phyloP scores from a whole-genome alignment of 345 rosid genomes.

The Acer saccharum region DNA sequence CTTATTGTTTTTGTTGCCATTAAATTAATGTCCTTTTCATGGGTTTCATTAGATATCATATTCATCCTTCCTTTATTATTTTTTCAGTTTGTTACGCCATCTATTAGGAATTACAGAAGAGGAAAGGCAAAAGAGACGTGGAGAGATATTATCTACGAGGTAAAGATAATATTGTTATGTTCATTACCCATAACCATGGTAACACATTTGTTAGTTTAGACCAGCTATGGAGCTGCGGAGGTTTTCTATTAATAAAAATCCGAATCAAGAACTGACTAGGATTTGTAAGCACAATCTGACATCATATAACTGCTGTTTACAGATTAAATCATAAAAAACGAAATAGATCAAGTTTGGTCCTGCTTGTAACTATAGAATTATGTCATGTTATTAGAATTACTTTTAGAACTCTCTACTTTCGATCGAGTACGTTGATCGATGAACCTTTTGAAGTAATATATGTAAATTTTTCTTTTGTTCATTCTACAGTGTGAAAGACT shows the following conservation, averaged over 20 bases:
- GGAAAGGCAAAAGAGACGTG: slow-evolving; percentile 82
- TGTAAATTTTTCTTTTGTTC: neutral
- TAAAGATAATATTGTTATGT: slow-evolving; percentile 17
- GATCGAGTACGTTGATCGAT: neutral
- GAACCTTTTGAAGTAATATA: neutral
- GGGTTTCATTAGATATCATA: neutral
- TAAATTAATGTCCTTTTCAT: neutral
- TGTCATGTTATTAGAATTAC: neutral
- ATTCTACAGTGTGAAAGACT: slow-evolving; percentile 71
- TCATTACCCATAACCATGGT: neutral
- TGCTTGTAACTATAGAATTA: neutral
- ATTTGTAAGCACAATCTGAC: neutral
- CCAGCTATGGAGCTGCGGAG: neutral
- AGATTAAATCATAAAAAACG: neutral
- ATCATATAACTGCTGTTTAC: neutral
- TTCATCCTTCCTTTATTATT: slow-evolving; percentile 12
- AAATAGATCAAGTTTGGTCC: neutral
- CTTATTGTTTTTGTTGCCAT: neutral
- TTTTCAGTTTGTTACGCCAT: slow-evolving; percentile 59
- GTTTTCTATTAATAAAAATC: neutral
- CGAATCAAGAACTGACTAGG: neutral
- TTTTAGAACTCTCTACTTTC: neutral
- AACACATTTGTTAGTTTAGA: neutral
- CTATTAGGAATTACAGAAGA: slow-evolving; percentile 83
- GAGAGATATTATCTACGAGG: slow-evolving; percentile 92